Conservation (phyloP, 1,284 basidiomycete genomes). For the Sparassis latifolia region DNA sequence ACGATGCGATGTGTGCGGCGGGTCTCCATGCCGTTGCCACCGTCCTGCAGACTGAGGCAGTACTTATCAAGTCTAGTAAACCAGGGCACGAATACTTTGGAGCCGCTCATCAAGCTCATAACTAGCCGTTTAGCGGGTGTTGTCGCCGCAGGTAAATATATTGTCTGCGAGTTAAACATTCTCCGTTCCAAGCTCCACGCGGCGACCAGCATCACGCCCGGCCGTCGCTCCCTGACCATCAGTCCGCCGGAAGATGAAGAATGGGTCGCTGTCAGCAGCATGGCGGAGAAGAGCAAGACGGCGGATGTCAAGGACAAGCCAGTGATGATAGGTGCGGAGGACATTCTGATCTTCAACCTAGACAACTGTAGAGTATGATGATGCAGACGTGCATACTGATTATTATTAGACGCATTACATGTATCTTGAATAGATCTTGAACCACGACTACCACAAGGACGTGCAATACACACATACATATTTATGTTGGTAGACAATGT, state of each 20-base stretch:
- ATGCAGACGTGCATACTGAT: no score
- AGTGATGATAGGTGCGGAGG: constrained; percentile 79
- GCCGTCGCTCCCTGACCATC: constrained; percentile 86
- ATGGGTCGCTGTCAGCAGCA: constrained; percentile 91
- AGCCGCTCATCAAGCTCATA: constrained; percentile 75
- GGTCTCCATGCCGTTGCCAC: constrained; percentile 92
- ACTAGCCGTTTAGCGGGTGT: constrained; percentile 90
- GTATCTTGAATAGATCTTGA: background rate
- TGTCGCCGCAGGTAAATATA: constrained; percentile 84
- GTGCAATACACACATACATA: background rate
- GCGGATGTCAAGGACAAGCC: constrained; percentile 91
- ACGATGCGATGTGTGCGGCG: constrained; percentile 98
- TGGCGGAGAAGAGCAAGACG: constrained; percentile 85
- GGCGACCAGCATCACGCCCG: constrained; percentile 80
- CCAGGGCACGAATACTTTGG: constrained; percentile 62
- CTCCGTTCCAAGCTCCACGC: constrained; percentile 51
- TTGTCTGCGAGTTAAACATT: constrained; percentile 92
- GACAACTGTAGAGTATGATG: constrained; percentile 87
- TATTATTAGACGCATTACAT: background rate
- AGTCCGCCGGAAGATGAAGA: constrained; percentile 76
- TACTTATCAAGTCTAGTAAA: constrained; percentile 80
- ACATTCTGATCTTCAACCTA: constrained; percentile 85
- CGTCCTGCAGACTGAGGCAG: constrained; percentile 85
- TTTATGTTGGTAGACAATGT: background rate
- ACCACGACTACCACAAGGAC: background rate